Evolutionary conservation across 768 basidiomycete genomes (phyloP), one percentile per base, ranked within the genome.

Genomic region (Basidioascus undulatus): DNA sequence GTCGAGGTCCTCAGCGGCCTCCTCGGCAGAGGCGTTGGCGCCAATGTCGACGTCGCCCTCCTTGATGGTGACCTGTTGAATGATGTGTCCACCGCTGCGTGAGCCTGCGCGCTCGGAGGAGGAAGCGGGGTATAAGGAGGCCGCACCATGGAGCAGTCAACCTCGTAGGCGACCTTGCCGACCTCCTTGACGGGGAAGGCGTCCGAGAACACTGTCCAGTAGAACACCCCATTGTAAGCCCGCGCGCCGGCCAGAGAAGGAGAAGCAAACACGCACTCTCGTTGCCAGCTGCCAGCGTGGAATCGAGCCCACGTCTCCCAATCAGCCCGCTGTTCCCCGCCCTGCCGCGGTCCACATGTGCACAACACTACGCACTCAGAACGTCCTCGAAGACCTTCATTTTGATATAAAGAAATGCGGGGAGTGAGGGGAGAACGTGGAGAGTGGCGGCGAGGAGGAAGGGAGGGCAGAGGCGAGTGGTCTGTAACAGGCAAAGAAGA

Each of bases 31-130:
- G 32, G 27, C 6, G 24, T 40, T 51, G 66, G 47, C 44, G 76
- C 87, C 92, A 55, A 89, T 98, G 57, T 98, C 72, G 46, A 96
- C 61, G 50, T 84, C 74, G 41, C 82, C 83, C 5, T 65, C 59
- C 59, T 80, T 82, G 47, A 83, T 48, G 18, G 59, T 62, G 53
- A 84, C 69, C 58, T 66, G 49, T 9, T 30, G 28, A 30, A 30
- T 30, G 28, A 15, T 15, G 15, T 15, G 28, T 30, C 28, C n/a
- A n/a, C n/a, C n/a, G n/a, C n/a, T n/a, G n/a, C n/a, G n/a, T n/a
- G n/a, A n/a, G n/a, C n/a, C n/a, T n/a, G n/a, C n/a, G n/a, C n/a
- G n/a, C n/a, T n/a, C n/a, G n/a, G 15, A 15, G 15, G 28, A 30
- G 28, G 15, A 30, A 30, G 10, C 9, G 10, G 28, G 9, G 28